Conservation (phyloP, 768 basidiomycete species). For the Suillus paluster region DNA sequence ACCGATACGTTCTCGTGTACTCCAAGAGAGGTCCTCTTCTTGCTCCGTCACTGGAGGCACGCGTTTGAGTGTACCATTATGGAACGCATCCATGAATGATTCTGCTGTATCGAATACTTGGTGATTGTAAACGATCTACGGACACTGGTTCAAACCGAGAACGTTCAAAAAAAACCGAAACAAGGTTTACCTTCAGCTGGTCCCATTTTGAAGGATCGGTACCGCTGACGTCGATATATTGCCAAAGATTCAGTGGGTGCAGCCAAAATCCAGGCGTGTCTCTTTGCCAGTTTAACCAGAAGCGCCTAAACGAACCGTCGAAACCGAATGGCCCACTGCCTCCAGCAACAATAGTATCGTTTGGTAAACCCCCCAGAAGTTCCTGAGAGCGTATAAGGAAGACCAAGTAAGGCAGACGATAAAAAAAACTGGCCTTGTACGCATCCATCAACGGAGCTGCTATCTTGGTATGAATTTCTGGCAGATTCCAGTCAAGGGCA, state of each 20-base stretch:
- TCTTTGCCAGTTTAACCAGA: constrained; percentile 55
- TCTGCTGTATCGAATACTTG: constrained; percentile 54
- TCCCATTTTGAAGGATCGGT: constrained; percentile 57
- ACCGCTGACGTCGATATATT: constrained; percentile 60
- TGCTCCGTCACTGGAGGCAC: constrained; percentile 38
- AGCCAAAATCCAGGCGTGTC: constrained; percentile 56
- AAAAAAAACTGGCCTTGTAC: constrained; percentile 41
- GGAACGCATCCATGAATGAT: constrained; percentile 57
- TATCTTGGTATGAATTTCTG: constrained; percentile 33
- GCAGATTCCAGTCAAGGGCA: constrained; percentile 25
- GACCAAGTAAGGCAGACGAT: neutral
- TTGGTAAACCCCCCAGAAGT: constrained; percentile 50
- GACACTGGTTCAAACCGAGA: neutral
- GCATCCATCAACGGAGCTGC: constrained; percentile 44
- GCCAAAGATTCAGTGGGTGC: constrained; percentile 57
- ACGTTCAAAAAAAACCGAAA: neutral
- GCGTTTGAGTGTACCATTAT: constrained; percentile 55
- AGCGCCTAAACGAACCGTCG: constrained; percentile 61
- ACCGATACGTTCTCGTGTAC: constrained; percentile 46
- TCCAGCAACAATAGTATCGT: constrained; percentile 54
- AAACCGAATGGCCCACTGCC: constrained; percentile 57
- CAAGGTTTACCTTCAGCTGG: constrained; percentile 47
- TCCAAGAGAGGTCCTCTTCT: constrained; percentile 45
- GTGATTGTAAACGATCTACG: constrained; percentile 60
- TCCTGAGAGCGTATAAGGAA: constrained; percentile 38